phyloP scores from a whole-genome alignment of 2,329 filamentous ascomycete genomes.

The Nemania sp. region DNA sequence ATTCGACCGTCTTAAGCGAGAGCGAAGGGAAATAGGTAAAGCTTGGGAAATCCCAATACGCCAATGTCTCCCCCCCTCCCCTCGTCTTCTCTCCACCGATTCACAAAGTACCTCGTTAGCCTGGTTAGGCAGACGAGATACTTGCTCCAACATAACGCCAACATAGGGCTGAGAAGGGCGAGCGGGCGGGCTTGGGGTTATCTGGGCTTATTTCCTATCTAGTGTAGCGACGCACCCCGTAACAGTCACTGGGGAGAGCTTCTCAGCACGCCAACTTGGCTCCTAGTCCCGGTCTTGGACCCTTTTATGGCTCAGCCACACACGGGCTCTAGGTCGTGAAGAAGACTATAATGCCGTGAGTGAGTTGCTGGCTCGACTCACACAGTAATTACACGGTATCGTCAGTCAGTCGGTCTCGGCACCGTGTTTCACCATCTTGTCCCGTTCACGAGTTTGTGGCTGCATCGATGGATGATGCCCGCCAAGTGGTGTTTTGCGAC shows the following conservation, averaged over 20 bases:
- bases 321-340: background rate
- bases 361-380: background rate
- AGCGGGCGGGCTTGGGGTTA: background rate
- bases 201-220: constrained; percentile 26
- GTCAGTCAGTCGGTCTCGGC: constrained; percentile 5
- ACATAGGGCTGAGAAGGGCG: constrained; percentile 34
- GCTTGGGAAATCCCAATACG: background rate
- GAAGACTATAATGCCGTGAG: background rate
- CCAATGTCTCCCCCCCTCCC: background rate
- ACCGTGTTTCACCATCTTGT: constrained; percentile 33
- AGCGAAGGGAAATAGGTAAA: constrained; percentile 28
- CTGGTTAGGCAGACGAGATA: constrained; percentile 27
- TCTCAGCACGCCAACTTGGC: background rate
- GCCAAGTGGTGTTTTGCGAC: constrained; percentile 18
- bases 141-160: constrained; percentile 22
- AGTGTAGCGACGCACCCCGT: constrained; percentile 23
- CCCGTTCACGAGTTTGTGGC: background rate
- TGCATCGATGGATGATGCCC: background rate
- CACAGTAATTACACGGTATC: background rate
- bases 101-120: constrained; percentile 21
- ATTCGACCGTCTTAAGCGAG: constrained; percentile 33
- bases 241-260: constrained; percentile 12
- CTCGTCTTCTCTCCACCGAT: background rate
- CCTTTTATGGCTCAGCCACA: constrained; percentile 27
- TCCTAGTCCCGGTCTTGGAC: background rate